Base-by-base conservation (phyloP, 805 yeast genomes). In the Lipomyces kockii region DNA sequence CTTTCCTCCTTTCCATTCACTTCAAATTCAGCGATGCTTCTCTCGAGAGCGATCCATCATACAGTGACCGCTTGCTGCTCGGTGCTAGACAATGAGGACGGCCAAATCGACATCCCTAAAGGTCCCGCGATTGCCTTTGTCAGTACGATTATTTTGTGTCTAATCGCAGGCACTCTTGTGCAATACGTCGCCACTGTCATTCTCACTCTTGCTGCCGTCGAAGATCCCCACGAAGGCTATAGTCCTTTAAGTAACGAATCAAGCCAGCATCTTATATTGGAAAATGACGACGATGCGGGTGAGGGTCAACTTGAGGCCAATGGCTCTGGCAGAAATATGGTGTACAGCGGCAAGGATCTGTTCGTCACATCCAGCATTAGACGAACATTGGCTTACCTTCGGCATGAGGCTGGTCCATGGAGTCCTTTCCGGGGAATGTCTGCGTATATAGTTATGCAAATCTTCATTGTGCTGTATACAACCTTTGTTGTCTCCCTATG, bases 141-240 rank as follows among this genome's bases (percentile, higher is more conserved):
- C 34, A 25, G n/a, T 9, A 52, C 55, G 17, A 7, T 17, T 1
- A 25, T 25, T 22, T 8, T 52, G 32, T 52, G n/a, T 25, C 3
- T 9, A 9, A 29, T 56, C n/a, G 25, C n/a, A 12, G 3, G 6
- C 60, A 2, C 12, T 14, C 63, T 59, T 11, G 17, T 22, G 54
- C 14, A 25, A 3, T 54, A 59, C 12, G 62, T 59, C 17, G 34
- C 63, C 60, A 32, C 8, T 22, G 62, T 59, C 62, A 6, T 59
- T 59, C n/a, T 20, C 29, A 46, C 60, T 25, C 60, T 59, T 46
- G 62, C 62, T 11, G 62, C 62, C 4, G 62, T 59, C 20, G 62
- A 59, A 51, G 62, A 59, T 43, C 62, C 60, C 37, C 1, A 59
- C 60, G 62, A 59, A 59, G 63, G 60, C 2, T 59, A 59, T 25